Conservation (phyloP, 1,284 basidiomycete genomes). For the Wolfiporia cocos region DNA sequence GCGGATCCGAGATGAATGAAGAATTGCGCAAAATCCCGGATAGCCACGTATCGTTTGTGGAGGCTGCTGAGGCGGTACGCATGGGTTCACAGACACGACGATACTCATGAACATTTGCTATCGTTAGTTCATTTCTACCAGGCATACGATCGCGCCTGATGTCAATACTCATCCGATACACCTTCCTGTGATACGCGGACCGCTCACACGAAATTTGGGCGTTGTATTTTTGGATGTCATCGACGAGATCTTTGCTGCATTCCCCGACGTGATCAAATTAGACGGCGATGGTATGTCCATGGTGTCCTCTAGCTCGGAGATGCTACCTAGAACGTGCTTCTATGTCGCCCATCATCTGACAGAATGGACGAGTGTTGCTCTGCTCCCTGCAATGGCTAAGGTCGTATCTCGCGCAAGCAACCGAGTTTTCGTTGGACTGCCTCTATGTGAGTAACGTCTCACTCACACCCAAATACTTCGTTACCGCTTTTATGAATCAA, state of each 20-base stretch:
- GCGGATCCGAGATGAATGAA: conserved; percentile 26
- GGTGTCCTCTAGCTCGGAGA: not conserved
- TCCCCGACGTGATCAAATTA: conserved; percentile 2
- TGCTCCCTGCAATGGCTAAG: conserved; percentile 10
- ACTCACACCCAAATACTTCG: too few species aligned
- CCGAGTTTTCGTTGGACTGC: conserved; percentile 20
- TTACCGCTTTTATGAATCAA: too few species aligned
- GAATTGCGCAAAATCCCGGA: conserved; percentile 30
- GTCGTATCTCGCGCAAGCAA: conserved; percentile 19
- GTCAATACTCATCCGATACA: conserved; percentile 8
- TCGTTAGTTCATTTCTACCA: conserved; percentile 6
- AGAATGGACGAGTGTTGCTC: conserved; percentile 18
- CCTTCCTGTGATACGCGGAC: conserved; percentile 11
- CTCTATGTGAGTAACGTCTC: conserved; percentile 14
- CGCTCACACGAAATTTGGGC: conserved; percentile 13
- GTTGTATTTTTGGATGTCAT: conserved; percentile 11
- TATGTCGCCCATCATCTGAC: not conserved
- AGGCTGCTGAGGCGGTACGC: conserved; percentile 7
- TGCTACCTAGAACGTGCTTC: not conserved
- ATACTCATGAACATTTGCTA: too few species aligned
- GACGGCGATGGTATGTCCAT: conserved; percentile 1
- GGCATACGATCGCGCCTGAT: conserved; percentile 8
- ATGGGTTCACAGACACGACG: not conserved
- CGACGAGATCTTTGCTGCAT: conserved; percentile 14
- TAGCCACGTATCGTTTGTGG: conserved; percentile 25